Conservation (phyloP, 768 basidiomycete species). For the Coprinopsis marcescibilis region DNA sequence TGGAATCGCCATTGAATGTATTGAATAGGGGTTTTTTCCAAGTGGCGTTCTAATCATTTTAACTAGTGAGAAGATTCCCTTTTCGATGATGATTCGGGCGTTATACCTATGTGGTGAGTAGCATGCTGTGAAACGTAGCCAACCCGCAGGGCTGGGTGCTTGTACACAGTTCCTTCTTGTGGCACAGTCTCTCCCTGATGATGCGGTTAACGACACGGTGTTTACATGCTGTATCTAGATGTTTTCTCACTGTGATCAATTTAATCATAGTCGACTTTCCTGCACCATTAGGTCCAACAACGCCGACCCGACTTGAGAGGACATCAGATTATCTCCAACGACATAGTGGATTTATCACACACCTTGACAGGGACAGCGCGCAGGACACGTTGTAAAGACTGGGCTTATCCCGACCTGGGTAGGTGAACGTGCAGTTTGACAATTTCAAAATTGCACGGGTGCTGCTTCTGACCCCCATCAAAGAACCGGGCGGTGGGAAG, state of each 20-base stretch:
- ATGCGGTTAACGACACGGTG: conserved; percentile 5
- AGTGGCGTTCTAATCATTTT: conserved; percentile 72
- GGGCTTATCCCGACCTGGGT: conserved; percentile 76
- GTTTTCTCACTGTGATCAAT: conserved; percentile 61
- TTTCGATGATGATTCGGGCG: neutral
- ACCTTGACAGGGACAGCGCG: conserved; percentile 90
- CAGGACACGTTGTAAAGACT: conserved; percentile 87
- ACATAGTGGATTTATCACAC: conserved; percentile 21
- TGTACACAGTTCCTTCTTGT: conserved; percentile 88
- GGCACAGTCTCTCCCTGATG: conserved; percentile 82
- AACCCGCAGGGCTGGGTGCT: conserved; percentile 89
- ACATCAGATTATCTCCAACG: conserved; percentile 17
- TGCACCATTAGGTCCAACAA: conserved; percentile 90
- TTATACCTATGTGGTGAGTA: conserved; percentile 88
- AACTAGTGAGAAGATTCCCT: no score
- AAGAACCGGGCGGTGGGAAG: conserved; percentile 91
- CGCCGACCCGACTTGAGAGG: conserved; percentile 72
- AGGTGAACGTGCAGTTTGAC: conserved; percentile 87
- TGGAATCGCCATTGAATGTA: conserved; percentile 99
- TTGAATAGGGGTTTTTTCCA: conserved; percentile 93
- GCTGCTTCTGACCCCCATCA: conserved; percentile 96
- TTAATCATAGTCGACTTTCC: conserved; percentile 97
- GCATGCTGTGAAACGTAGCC: conserved; percentile 98
- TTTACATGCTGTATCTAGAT: conserved; percentile 6
- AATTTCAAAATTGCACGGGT: conserved; percentile 95